Conservation (phyloP, 345 rosid species). For the Arabis alpina region DNA sequence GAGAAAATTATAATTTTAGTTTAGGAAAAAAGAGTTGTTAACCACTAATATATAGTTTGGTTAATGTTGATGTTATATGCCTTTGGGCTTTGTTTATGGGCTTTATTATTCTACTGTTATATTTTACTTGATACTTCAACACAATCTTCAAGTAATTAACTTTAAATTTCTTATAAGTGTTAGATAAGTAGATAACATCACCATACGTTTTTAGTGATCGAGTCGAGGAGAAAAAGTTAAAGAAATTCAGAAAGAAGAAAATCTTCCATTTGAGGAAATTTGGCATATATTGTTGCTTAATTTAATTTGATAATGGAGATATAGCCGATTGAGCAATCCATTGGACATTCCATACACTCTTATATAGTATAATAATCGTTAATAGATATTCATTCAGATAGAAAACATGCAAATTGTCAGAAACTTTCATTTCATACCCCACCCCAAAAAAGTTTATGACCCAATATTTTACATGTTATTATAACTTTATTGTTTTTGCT, state of each 20-base stretch:
- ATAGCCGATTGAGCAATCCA: neutral
- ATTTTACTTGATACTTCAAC: neutral
- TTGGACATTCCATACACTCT: constrained; percentile 13
- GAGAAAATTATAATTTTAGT: neutral
- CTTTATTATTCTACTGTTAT: neutral
- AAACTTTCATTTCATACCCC: neutral
- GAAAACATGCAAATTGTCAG: neutral
- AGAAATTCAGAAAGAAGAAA: neutral
- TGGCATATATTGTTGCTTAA: too few relatives aligned
- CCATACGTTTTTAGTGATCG: neutral
- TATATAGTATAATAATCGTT: neutral
- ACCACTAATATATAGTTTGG: too few relatives aligned
- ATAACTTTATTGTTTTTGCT: neutral
- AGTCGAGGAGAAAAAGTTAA: neutral
- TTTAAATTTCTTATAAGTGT: neutral
- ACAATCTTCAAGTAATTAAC: neutral
- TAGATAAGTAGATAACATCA: neutral
- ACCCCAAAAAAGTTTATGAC: neutral
- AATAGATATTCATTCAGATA: neutral
- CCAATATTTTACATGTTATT: constrained; percentile 21
- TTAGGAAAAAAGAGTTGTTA: neutral
- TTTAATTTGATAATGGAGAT: neutral
- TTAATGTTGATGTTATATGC: neutral
- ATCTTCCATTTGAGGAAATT: too few relatives aligned
- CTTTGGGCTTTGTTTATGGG: neutral